A percentile compares a stretch with the other conserved stretches of the same genome.
phyloP scores from a whole-genome alignment of 345 rosid species.

The Boechera divaricarpa region DNA sequence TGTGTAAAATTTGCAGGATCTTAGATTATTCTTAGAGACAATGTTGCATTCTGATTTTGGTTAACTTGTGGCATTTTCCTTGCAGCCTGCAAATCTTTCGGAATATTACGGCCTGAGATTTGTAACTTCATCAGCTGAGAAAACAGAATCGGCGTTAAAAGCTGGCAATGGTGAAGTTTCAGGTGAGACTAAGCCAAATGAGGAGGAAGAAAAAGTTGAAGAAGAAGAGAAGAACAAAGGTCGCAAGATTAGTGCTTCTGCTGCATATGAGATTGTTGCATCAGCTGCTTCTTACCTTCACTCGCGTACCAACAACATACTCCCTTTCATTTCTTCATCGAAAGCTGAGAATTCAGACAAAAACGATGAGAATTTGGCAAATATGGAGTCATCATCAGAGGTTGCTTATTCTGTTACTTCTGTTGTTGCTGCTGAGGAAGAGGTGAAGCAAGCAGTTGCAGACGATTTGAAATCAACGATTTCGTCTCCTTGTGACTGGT shows the following conservation, averaged over 20 bases:
- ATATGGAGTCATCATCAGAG: conserved; percentile 49
- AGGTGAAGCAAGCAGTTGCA: conserved; percentile 96
- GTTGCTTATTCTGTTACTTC: conserved; percentile 82
- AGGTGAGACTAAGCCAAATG: conserved; percentile 44
- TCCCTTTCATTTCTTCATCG: conserved; percentile 53
- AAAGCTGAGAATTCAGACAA: conserved; percentile 22
- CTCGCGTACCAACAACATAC: conserved; percentile 62
- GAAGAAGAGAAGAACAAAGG: conserved; percentile 46
- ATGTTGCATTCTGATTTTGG: neutral
- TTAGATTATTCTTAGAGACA: neutral
- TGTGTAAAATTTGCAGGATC: too few species aligned
- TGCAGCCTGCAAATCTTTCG: conserved; percentile 68
- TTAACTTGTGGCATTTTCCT: conserved; percentile 1
- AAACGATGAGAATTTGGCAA: conserved; percentile 23
- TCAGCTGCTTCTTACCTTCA: conserved; percentile 87
- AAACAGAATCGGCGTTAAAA: conserved; percentile 58
- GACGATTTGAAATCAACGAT: conserved; percentile 74
- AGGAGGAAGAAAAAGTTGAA: conserved; percentile 32
- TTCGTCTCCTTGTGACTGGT: conserved; percentile 97
- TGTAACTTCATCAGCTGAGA: conserved; percentile 81
- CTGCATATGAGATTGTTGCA: conserved; percentile 77
- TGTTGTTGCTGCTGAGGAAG: conserved; percentile 95
- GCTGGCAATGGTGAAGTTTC: conserved; percentile 46
- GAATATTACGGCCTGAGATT: conserved; percentile 62
- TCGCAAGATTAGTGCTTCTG: conserved; percentile 58